A percentile compares a stretch with the other conserved stretches of the same genome.
phyloP scores from a whole-genome alignment of 2,329 filamentous ascomycete species.

The Apiospora sp. region DNA sequence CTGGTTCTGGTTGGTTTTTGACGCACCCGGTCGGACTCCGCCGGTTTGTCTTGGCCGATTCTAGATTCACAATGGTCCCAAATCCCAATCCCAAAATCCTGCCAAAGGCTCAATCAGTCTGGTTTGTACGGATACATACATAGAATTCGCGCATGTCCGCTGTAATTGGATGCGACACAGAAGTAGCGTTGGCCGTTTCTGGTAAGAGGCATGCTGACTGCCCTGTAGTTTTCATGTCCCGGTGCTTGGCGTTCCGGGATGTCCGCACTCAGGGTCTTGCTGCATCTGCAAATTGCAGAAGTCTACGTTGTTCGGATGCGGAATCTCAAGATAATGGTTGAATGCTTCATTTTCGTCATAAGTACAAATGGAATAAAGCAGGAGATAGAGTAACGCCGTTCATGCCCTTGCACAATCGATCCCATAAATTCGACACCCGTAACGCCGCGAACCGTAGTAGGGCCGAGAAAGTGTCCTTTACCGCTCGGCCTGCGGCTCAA shows the following conservation, averaged over 20 bases:
- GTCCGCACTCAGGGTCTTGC: not conserved
- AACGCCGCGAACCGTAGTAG: constrained; percentile 20
- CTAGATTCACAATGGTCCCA: not conserved
- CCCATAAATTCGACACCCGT: constrained; percentile 7
- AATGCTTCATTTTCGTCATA: constrained; percentile 21
- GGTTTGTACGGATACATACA: not conserved
- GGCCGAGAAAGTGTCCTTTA: constrained; percentile 17
- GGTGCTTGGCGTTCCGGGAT: constrained; percentile 6
- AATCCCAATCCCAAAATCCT: not conserved
- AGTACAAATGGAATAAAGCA: constrained; percentile 3
- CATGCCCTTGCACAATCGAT: constrained; percentile 3
- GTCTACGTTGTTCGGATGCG: not conserved
- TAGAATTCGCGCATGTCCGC: constrained; percentile 9
- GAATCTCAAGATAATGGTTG: not conserved
- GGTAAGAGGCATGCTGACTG: not conserved
- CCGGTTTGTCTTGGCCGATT: constrained; percentile 17
- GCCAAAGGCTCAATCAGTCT: not conserved
- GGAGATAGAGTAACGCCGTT: constrained; percentile 9
- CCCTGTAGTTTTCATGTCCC: not conserved
- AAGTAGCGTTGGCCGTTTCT: not conserved
- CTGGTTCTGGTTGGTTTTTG: not conserved
- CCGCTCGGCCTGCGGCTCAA: constrained; percentile 15
- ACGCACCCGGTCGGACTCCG: constrained; percentile 17
- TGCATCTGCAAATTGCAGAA: not conserved
- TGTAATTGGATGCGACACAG: not conserved